Conservation (phyloP, 2,329 filamentous ascomycete species). For the Thielaviopsis punctulata region DNA sequence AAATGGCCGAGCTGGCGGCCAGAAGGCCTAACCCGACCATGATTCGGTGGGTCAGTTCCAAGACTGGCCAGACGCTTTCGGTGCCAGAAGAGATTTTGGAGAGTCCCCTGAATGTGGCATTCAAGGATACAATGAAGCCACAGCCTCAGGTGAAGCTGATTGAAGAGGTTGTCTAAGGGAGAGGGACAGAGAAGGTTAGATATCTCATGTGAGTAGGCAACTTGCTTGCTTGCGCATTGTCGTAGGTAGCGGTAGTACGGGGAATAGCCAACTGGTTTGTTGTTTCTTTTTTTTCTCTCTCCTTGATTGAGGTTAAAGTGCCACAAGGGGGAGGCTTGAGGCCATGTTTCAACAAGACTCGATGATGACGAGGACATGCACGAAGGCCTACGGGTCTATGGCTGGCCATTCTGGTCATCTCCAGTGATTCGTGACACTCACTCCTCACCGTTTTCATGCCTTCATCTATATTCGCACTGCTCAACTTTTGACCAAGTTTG, state of each 20-base stretch:
- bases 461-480: too few relatives aligned
- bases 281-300: neutral
- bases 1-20: slow-evolving; percentile 28
- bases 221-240: neutral
- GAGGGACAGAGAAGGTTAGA: neutral
- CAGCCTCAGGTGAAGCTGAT: slow-evolving; percentile 29
- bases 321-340: too few relatives aligned
- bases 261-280: neutral
- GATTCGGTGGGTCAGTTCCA: slow-evolving; percentile 54
- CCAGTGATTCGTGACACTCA: too few relatives aligned
- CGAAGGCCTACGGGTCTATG: too few relatives aligned
- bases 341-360: neutral
- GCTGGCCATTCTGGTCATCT: too few relatives aligned
- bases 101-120: slow-evolving; percentile 43
- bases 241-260: neutral
- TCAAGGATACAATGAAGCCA: slow-evolving; percentile 20
- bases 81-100: slow-evolving; percentile 53
- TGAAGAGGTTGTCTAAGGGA: slow-evolving; percentile 31
- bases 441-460: neutral
- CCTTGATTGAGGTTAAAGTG: neutral
- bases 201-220: neutral
- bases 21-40: slow-evolving; percentile 42
- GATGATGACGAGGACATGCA: too few relatives aligned
- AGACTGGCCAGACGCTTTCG: slow-evolving; percentile 42
- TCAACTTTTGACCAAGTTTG: neutral